Conservation (phyloP, 495 filamentous ascomycete genomes). For the Aspergillus homomorphus region DNA sequence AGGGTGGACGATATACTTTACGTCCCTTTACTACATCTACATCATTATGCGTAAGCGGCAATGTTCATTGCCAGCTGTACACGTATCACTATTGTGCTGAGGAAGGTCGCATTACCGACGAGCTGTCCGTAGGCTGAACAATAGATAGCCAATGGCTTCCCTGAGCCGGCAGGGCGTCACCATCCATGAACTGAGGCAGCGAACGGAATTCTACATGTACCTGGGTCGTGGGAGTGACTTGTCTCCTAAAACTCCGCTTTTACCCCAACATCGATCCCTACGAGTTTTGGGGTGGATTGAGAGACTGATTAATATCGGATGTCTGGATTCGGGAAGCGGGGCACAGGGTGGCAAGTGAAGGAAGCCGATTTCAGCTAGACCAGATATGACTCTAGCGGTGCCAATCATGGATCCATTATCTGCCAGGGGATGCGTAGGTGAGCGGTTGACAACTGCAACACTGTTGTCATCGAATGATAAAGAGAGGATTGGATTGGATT, state of each 20-base stretch:
- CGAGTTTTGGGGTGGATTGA: neutral
- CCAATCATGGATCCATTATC: too few relatives aligned
- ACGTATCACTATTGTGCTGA: too few relatives aligned
- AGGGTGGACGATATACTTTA: neutral
- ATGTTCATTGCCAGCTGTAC: neutral
- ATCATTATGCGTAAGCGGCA: neutral
- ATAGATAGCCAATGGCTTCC: neutral
- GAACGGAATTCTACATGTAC: neutral
- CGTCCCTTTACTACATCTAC: neutral
- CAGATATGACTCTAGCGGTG: neutral
- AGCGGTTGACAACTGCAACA: neutral
- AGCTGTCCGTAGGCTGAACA: neutral
- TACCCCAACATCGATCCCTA: conserved; percentile 3
- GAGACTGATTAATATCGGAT: neutral
- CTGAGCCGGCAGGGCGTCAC: neutral
- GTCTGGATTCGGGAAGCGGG: neutral
- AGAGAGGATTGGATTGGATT: too few relatives aligned
- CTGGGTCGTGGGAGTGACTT: neutral
- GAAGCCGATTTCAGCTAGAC: neutral
- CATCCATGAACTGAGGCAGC: neutral
- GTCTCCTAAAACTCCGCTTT: conserved; percentile 1
- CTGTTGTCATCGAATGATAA: neutral
- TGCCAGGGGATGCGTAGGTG: neutral
- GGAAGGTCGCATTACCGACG: neutral
- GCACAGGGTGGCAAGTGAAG: neutral